A percentile compares a stretch with the other conserved stretches of the same genome.
These are phyloP conservation scores for Chaetomium fimeti DNA, from an alignment of 495 filamentous ascomycete species.

Conservation along the genomic window DNA sequence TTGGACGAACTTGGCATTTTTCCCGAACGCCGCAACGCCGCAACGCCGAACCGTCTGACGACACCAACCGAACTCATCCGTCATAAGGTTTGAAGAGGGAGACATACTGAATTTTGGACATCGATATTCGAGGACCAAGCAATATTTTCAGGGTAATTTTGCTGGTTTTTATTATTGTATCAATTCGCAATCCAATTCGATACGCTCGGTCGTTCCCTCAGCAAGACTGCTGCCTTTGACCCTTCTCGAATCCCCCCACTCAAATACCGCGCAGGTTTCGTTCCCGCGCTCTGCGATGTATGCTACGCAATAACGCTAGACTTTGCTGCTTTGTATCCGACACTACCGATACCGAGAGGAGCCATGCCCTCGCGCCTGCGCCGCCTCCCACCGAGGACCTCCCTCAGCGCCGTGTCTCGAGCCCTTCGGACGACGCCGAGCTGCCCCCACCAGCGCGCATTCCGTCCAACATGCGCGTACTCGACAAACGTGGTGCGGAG, in stretches of 20 bases:
- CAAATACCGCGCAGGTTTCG: not conserved
- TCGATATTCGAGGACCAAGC: too few species aligned
- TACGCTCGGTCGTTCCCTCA: not conserved
- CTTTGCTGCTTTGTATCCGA: not conserved
- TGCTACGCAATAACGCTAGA: not conserved
- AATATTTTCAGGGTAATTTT: not conserved
- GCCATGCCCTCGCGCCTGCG: constrained; percentile 15
- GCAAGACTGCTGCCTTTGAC: not conserved
- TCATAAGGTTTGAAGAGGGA: not conserved
- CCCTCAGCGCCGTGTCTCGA: constrained; percentile 5
- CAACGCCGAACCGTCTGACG: constrained; percentile 7
- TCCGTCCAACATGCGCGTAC: constrained; percentile 23
- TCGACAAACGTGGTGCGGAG: constrained; percentile 4
- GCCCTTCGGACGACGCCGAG: constrained; percentile 8
- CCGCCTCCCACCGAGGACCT: constrained; percentile 1
- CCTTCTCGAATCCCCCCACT: not conserved
- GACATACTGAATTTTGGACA: not conserved
- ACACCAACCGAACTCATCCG: not conserved
- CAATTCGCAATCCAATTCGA: not conserved
- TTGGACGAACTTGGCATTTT: constrained; percentile 20
- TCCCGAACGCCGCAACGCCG: constrained; percentile 17
- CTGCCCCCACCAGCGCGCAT: constrained; percentile 20
- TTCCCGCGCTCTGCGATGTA: constrained; percentile 13
- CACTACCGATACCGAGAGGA: not conserved
- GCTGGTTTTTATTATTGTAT: not conserved